Percentiles rank a stretch among this genome's conserved stretches.
These are phyloP conservation scores for Dendrobium nobile DNA, from an alignment of 106 monocot genomes.

Conservation along the genomic window DNA sequence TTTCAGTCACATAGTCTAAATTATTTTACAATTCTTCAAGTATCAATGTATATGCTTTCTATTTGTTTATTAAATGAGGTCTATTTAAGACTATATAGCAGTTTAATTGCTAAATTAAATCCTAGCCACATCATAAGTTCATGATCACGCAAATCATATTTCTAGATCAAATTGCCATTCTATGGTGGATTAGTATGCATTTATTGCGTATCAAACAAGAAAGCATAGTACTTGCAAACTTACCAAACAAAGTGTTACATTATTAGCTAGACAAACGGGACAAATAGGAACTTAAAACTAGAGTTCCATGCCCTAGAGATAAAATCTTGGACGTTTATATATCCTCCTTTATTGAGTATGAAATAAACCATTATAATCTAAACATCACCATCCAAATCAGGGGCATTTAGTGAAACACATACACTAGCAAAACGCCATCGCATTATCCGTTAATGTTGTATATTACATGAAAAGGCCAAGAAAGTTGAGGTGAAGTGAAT, in stretches of 20 bases:
- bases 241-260: not conserved
- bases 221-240: not conserved
- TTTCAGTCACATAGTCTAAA: not conserved
- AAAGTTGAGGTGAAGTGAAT: not conserved
- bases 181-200: not conserved
- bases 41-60: not conserved
- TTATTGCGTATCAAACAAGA: not conserved
- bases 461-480: not conserved
- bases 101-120: not conserved
- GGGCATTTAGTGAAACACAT: not conserved
- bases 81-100: not conserved
- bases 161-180: not conserved
- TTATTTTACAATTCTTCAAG: not conserved
- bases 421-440: not conserved
- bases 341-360: not conserved
- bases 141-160: not conserved
- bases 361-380: not conserved
- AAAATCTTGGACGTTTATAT: not conserved
- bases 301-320: not conserved
- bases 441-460: not conserved
- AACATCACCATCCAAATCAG: not conserved
- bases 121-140: not conserved
- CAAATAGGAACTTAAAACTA: not conserved
- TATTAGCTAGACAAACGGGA: not conserved
- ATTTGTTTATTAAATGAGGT: not conserved